These are phyloP conservation scores for Limonomyces culmigenus DNA, from an alignment of 1,284 basidiomycete species.

Conservation along the genomic window DNA sequence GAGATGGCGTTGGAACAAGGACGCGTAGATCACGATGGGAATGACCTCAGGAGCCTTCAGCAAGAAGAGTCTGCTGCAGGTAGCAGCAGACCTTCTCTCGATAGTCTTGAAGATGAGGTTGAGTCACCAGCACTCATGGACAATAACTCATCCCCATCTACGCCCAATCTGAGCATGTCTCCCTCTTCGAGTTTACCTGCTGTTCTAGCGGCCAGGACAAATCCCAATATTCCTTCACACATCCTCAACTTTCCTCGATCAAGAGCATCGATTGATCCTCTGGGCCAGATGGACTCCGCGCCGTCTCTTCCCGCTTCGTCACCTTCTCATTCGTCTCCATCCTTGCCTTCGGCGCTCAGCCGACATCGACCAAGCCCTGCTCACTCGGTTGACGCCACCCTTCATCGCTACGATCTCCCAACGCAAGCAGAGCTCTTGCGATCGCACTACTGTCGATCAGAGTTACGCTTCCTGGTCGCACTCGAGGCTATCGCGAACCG, in stretches of 20 bases:
- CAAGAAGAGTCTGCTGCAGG: conserved; percentile 16
- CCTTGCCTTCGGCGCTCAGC: conserved; percentile 32
- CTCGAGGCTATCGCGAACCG: conserved; percentile 91
- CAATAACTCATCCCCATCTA: conserved; percentile 7
- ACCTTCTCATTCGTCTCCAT: conserved; percentile 52
- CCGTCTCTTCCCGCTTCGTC: conserved; percentile 16
- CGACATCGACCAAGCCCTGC: conserved; percentile 25
- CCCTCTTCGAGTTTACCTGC: conserved; percentile 58
- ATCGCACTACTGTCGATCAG: conserved; percentile 82
- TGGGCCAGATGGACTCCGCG: conserved; percentile 46
- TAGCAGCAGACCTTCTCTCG: not conserved
- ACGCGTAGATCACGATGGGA: conserved; percentile 39
- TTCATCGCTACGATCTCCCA: conserved; percentile 48
- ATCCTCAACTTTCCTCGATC: conserved; percentile 31
- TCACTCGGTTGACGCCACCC: conserved; percentile 22
- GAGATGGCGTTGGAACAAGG: conserved; percentile 84
- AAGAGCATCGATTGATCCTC: conserved; percentile 50
- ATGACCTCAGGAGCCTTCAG: conserved; percentile 31
- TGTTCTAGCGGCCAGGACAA: no score
- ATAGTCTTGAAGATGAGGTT: not conserved
- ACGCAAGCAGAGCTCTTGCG: conserved; percentile 66
- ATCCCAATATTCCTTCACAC: no score
- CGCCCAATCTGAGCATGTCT: conserved; percentile 28
- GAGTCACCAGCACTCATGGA: not conserved
- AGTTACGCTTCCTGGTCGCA: conserved; percentile 78